Base-by-base conservation (phyloP, 164 flowering plant species). In the Macadamia integrifolia region DNA sequence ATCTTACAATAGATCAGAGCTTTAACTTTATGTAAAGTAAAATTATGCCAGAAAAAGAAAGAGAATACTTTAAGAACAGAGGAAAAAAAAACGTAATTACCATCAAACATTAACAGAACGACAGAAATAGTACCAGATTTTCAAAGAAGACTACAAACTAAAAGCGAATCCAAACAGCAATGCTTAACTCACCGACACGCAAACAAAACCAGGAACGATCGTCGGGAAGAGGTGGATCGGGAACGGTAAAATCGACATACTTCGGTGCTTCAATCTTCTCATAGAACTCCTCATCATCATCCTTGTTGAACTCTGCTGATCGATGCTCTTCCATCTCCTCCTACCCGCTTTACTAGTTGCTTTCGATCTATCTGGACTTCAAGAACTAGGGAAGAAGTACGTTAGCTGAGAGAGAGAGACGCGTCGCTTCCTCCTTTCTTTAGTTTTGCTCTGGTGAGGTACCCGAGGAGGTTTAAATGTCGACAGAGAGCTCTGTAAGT, bases 251-350 rank as follows among this genome's bases (percentile, higher is more conserved):
- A 77, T 92, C 97, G 1, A 92, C 92, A 72, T 87, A 92, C 83
- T 90, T 92, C 1, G 97, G 97, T 5, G 97, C 97, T 71, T 92
- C 92, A 48, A 92, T 90, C 68, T 75, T 68, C 87, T 92, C 97
- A 67, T 92, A 92, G 66, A 87, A 80, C 60, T 81, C 85, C 18
- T 89, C 88, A 18, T 72, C 82, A 35, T 64, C 73, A 13, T 48
- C 60, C 12, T 46, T 29, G 58, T 68, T 63, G 30, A 48, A 46
- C 15, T 3, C 49, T 14, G 31, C 5, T 17, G 60, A 35, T 40
- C 58, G 58, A 6, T 28, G 56, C 49, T 68, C 55, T 69, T 42
- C 60, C 65, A 60, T 71, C 6, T 57, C 30, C 30, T 48, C 59
- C 52, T 8, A 46, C 6, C 13, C 50, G 40, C 50, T 46, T 46